These are phyloP conservation scores for Aleurites moluccanus DNA, from an alignment of 441 rosid genomes.

Conservation along the genomic window DNA sequence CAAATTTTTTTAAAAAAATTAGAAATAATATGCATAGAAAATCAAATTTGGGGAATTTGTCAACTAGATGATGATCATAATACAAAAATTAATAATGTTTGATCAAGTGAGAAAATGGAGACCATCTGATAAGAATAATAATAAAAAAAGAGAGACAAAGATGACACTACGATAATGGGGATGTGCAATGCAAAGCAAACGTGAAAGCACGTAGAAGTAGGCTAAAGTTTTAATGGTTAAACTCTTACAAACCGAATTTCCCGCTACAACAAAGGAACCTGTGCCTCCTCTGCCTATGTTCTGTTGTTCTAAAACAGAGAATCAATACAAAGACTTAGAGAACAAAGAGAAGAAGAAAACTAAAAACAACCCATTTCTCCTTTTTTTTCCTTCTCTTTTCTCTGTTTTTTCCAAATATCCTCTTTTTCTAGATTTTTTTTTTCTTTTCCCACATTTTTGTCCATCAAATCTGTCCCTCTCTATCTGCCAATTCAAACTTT, in stretches of 20 bases:
- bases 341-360: conserved; percentile 7
- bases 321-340: neutral
- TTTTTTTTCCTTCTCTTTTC: neutral
- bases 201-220: conserved; percentile 36
- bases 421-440: neutral
- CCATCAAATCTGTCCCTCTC: neutral
- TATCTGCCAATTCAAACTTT: conserved; percentile 6
- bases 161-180: conserved; percentile 16
- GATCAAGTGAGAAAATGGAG: neutral
- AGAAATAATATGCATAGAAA: too few relatives aligned
- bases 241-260: conserved; percentile 37
- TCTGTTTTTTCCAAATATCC: neutral
- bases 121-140: neutral
- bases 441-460: neutral
- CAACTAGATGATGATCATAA: neutral
- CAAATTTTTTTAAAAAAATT: too few relatives aligned
- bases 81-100: too few relatives aligned
- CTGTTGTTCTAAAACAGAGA: conserved; percentile 22
- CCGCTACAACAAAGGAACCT: conserved; percentile 37
- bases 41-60: neutral
- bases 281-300: conserved; percentile 17
- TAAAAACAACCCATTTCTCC: neutral
- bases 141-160: neutral
- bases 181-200: conserved; percentile 23
- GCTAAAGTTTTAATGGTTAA: conserved; percentile 31